Percentiles rank a stretch among this genome's conserved stretches.
Evolutionary conservation across 2,329 filamentous ascomycete species (phyloP).

Genomic region (Fusarium newnesense): DNA sequence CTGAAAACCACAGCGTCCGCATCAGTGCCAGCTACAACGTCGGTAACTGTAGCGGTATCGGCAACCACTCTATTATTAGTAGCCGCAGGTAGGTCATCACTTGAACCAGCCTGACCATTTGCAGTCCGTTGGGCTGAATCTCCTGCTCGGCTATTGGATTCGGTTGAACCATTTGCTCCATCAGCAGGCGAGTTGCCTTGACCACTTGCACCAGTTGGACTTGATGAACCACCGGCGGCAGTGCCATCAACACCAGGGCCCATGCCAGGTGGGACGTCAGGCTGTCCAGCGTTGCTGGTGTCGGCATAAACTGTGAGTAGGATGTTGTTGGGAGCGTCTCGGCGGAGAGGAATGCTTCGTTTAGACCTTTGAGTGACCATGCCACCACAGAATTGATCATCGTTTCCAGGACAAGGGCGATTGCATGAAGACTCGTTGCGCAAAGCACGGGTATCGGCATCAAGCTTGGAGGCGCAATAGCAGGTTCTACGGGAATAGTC

Average conservation of each 20-base stretch:
- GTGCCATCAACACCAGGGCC: constrained; percentile 21
- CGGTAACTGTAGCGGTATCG: neutral
- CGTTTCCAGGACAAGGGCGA: constrained; percentile 55
- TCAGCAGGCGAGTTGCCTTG: neutral
- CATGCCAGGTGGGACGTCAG: constrained; percentile 51
- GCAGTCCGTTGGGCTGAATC: neutral
- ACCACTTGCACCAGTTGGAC: neutral
- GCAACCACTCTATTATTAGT: neutral
- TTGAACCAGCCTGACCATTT: neutral
- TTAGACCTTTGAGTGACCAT: constrained; percentile 25
- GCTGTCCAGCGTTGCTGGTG: constrained; percentile 42
- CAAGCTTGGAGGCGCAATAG: constrained; percentile 57
- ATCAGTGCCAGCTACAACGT: neutral
- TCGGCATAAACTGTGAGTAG: constrained; percentile 58
- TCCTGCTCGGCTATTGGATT: neutral
- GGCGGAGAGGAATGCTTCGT: constrained; percentile 31
- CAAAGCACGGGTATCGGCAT: constrained; percentile 52
- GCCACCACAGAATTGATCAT: constrained; percentile 55
- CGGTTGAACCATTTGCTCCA: neutral
- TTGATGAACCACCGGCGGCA: neutral
- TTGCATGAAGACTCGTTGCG: constrained; percentile 46
- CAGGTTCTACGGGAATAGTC: constrained; percentile 48
- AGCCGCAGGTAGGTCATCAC: neutral
- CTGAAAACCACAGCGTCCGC: neutral
- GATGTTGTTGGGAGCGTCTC: constrained; percentile 45